Evolutionary conservation across 495 filamentous ascomycete genomes (phyloP), one percentile per base, ranked within the genome.

Genomic region (Niebla homalea): DNA sequence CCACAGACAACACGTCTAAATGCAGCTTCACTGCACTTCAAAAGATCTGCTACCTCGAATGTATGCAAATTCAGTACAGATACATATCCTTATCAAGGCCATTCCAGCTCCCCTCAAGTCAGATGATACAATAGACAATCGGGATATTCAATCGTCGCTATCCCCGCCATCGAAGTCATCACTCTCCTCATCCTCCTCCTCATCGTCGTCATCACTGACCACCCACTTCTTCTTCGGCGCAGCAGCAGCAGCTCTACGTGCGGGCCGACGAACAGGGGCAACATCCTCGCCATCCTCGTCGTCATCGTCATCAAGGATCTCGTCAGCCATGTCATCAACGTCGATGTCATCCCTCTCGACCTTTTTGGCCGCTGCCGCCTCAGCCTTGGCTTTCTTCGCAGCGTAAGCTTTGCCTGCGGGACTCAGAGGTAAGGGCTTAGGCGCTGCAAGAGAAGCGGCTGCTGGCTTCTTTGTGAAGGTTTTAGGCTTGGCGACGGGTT

Each of bases 341-440:
- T 44, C 57, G 5, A 60, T 22, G 49, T 64, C 62, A 56, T 69
- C 70, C 58, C 67, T 70, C 0, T 49, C 44, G n/a, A 26, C 38
- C 39, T 64, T 63, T 56, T 69, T 69, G 45, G 40, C 57, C n/a
- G n/a, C 61, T 19, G 53, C 50, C 47, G 68, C 70, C 49, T 71
- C 67, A 0, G 71, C 59, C 64, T 83, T 84, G 29, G 73, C 72
- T 45, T 81, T 74, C 68, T 85, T 89, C 2, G 80, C 76, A 15
- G 83, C 84, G 61, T 92, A 90, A 0, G 81, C 84, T 62, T 90
- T 92, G 12, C 85, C 86, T 5, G 83, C 85, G 0, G 87, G 85
- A 11, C 83, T 87, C 15, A 87, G 68, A 5, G 65, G 54, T 7
- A 64, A 59, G 19, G 69, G 62, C 57, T 81, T 81, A 12, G 64